phyloP scores from a whole-genome alignment of 1,284 basidiomycete species.

The Ustilago nuda region DNA sequence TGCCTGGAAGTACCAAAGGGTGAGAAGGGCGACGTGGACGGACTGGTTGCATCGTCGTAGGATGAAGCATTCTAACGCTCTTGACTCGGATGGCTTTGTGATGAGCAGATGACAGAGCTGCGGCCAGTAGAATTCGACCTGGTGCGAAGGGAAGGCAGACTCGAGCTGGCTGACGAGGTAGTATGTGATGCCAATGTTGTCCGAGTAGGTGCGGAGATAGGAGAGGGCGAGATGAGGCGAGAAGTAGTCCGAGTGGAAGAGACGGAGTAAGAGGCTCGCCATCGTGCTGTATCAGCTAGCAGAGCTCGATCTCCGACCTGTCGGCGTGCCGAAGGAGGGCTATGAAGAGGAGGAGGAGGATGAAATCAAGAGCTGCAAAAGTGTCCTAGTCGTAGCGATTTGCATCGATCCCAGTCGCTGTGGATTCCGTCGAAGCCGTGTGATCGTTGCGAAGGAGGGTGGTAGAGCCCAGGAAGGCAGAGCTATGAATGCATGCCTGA shows the following conservation, averaged over 20 bases:
- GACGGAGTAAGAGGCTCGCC: slow-evolving; percentile 66
- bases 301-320: not conserved
- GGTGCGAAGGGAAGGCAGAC: slow-evolving; percentile 51
- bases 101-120: slow-evolving; percentile 68
- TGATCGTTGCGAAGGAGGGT: not conserved
- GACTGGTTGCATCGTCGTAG: slow-evolving; percentile 63
- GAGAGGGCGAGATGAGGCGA: slow-evolving; percentile 67
- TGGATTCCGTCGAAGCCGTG: not conserved
- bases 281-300: slow-evolving; percentile 26
- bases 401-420: not conserved
- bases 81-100: slow-evolving; percentile 61
- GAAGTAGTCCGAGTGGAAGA: slow-evolving; percentile 68
- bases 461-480: not conserved
- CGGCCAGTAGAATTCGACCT: slow-evolving; percentile 69
- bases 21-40: slow-evolving; percentile 66
- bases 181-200: slow-evolving; percentile 68
- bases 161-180: slow-evolving; percentile 65
- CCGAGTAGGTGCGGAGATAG: slow-evolving; percentile 65
- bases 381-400: not conserved
- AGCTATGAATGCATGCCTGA: not conserved
- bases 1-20: slow-evolving; percentile 68
- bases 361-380: not conserved
- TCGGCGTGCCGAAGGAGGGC: not conserved
- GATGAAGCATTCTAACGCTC: slow-evolving; percentile 65
- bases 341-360: not conserved